Conservation (phyloP, 192 early-diverging fungal genomes). For the Lobosporangium transversale region DNA sequence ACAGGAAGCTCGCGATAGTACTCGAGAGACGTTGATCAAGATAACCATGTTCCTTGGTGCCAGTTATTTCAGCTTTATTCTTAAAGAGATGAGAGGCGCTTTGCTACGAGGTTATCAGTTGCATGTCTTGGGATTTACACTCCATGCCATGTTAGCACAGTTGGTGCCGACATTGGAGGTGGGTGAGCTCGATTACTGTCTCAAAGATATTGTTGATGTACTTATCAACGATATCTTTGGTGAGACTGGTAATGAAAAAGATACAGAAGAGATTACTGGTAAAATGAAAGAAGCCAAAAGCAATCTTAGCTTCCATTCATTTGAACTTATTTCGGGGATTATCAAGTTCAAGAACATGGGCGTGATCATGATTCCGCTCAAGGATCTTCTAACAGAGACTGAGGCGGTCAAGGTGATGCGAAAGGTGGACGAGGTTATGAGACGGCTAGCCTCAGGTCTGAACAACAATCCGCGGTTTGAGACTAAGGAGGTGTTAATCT, state of each 20-base stretch:
- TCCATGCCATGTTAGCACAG: constrained; percentile 84
- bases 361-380: constrained; percentile 82
- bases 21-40: constrained; percentile 87
- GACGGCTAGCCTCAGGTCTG: constrained; percentile 79
- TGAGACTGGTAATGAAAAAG: constrained; percentile 85
- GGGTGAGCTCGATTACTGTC: constrained; percentile 83
- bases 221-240: constrained; percentile 95
- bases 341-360: constrained; percentile 75
- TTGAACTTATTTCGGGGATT: constrained; percentile 82
- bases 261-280: constrained; percentile 86
- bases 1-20: constrained; percentile 86
- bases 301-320: constrained; percentile 84
- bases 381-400: constrained; percentile 87
- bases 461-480: constrained; percentile 78
- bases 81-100: constrained; percentile 83
- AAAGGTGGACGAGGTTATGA: constrained; percentile 85
- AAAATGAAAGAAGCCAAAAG: constrained; percentile 93
- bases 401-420: constrained; percentile 77
- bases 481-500: constrained; percentile 75
- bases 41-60: constrained; percentile 87
- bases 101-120: constrained; percentile 88
- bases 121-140: constrained; percentile 95
- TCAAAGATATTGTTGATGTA: constrained; percentile 76
- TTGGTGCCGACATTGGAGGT: constrained; percentile 66
- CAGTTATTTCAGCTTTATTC: constrained; percentile 85